Evolutionary conservation across 2,329 filamentous ascomycete genomes (phyloP), one percentile per base, ranked within the genome.

Genomic region (Xylariaceae sp.): DNA sequence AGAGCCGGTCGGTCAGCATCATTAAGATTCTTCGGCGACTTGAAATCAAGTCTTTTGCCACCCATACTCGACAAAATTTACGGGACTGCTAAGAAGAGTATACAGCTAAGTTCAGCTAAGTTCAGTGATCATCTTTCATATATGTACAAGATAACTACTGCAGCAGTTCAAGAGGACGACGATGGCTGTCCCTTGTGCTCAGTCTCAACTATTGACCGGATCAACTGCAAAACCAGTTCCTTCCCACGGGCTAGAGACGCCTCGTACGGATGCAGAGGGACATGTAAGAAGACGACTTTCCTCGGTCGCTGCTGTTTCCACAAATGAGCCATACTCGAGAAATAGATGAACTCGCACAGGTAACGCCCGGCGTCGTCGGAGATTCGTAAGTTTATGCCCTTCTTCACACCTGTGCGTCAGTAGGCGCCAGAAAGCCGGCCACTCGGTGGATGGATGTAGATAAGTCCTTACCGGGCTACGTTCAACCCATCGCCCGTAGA

Each of bases 261-360:
- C 37, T 82, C 75, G 20, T 82, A 79, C 7, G 80, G 76, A 21
- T 82, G 79, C 6, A 82, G 79, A 0, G 89, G 89, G 1, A 93
- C 89, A 71, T 93, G 89, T 50, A 92, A 73, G 70, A 93, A 93
- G 1, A 87, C 72, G 4, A 89, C 84, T 54, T 81, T 81, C 52
- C 74, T 74, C 19, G 74, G 73, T 57, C 77, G 69, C 44, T 75
- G 66, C 45, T 76, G 71, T 67, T 79, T 81, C 65, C 75, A 77
- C 37, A 85, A 73, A 55, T 85, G 75, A 19, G 87, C 79, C 63
- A 91, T 71, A 58, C 85, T 89, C 6, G 84, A 85, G 72, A 86
- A 91, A 71, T 89, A 90, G 63, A 89, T 91, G 67, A 90, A 93
- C 69, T 93, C 89, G 73, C 89, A 93, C 16, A 92, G 77, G 70